Conservation (phyloP, 805 yeast species). For the Candida taoyuanica region DNA sequence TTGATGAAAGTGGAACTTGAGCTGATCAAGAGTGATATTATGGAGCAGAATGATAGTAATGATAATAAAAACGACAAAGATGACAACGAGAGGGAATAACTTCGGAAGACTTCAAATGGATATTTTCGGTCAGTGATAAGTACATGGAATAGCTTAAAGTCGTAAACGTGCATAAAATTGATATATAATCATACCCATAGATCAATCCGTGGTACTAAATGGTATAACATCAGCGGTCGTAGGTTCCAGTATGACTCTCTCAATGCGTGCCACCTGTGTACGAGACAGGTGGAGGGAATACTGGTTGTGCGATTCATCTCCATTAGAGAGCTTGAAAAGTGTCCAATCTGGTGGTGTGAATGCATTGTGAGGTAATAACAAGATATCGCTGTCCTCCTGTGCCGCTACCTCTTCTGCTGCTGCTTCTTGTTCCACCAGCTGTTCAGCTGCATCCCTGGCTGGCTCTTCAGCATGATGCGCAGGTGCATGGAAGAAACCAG, state of each 20-base stretch:
- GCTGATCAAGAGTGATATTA: conserved; percentile 10
- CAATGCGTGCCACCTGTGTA: conserved; percentile 11
- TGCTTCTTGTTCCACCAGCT: background rate
- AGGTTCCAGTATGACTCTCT: conserved; percentile 6
- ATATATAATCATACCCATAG: background rate
- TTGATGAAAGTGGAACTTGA: conserved; percentile 15
- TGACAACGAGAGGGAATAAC: background rate
- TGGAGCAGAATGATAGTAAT: conserved; percentile 5
- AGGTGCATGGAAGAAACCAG: conserved; percentile 8
- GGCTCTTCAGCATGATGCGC: background rate
- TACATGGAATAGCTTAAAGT: background rate
- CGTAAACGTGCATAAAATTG: background rate
- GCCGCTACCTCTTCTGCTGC: background rate
- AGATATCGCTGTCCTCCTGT: background rate
- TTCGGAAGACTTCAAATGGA: background rate
- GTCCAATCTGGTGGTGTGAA: conserved; percentile 27
- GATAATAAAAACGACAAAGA: conserved; percentile 2
- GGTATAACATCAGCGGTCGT: conserved; percentile 1
- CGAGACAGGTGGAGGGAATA: conserved; percentile 14
- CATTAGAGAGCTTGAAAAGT: conserved; percentile 19
- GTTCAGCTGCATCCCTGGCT: background rate
- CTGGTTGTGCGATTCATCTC: conserved; percentile 6
- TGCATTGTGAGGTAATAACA: conserved; percentile 10
- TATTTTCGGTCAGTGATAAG: too few relatives aligned
- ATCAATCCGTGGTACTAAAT: too few relatives aligned